Conservation (phyloP, 768 basidiomycete genomes). For the Cyathus striatus region DNA sequence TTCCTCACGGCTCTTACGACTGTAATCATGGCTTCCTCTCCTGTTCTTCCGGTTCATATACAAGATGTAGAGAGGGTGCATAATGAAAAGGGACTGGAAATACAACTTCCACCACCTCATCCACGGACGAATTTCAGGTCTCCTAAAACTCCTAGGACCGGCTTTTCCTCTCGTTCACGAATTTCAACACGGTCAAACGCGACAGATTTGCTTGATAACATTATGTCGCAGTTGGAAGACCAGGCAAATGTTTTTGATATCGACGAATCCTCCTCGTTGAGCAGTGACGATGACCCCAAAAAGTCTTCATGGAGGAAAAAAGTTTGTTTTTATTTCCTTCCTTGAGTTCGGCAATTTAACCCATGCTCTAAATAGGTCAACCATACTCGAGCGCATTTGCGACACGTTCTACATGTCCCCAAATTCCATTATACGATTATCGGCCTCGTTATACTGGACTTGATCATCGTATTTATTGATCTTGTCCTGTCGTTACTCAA, state of each 20-base stretch:
- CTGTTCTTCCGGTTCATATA: not conserved
- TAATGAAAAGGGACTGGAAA: not conserved
- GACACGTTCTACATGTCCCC: not conserved
- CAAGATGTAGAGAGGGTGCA: not conserved
- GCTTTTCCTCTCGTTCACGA: not conserved
- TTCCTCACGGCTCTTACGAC: not conserved
- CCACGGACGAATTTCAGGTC: no score
- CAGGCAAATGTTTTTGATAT: not conserved
- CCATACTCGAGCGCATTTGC: not conserved
- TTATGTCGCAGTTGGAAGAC: not conserved
- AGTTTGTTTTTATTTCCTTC: not conserved
- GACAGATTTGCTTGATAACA: not conserved
- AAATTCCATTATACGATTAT: not conserved
- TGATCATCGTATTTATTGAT: not conserved
- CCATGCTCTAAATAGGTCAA: not conserved
- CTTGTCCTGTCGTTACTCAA: not conserved
- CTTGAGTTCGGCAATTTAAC: not conserved
- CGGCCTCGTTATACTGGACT: not conserved
- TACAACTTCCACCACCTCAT: not conserved
- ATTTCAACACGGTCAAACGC: not conserved
- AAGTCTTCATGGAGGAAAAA: not conserved
- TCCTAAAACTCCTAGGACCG: not conserved
- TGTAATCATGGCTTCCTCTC: not conserved
- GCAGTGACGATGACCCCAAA: not conserved
- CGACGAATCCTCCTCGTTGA: not conserved